Percentiles rank a stretch among this genome's conserved stretches.
Conservation (phyloP, 257 asterid genomes). For the Buddleja alternifolia region DNA sequence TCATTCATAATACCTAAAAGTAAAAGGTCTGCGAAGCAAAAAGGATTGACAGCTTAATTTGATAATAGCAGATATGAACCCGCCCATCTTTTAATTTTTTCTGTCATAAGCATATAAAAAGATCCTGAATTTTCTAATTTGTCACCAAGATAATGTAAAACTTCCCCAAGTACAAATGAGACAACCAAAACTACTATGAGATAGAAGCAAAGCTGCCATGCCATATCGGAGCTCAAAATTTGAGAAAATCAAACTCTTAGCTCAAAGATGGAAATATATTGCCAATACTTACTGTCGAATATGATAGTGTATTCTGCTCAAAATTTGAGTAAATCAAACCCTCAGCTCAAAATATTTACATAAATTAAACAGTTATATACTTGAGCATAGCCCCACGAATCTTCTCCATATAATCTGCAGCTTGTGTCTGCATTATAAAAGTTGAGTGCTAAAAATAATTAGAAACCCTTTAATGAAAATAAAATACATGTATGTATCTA, state of each 20-base stretch:
- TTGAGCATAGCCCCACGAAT: conserved; percentile 76
- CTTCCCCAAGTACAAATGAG: not conserved
- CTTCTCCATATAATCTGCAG: conserved; percentile 87
- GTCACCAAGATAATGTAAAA: not conserved
- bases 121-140: not conserved
- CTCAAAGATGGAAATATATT: not conserved
- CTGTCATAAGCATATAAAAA: no score
- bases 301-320: no score
- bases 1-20: no score
- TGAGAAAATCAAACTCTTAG: conserved; percentile 8
- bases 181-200: conserved; percentile 8
- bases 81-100: no score
- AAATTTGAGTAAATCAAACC: not conserved
- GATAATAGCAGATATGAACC: no score
- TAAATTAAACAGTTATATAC: conserved; percentile 68
- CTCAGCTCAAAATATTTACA: not conserved
- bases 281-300: no score
- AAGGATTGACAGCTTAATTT: no score
- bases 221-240: not conserved
- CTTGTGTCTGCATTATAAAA: conserved; percentile 59
- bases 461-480: no score
- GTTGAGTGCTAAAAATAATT: not conserved
- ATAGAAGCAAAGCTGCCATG: not conserved
- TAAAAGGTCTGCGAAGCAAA: no score
- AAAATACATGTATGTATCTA: not conserved